Base-by-base conservation (phyloP, 2,329 filamentous ascomycete genomes). In the Stagonosporopsis tanaceti region DNA sequence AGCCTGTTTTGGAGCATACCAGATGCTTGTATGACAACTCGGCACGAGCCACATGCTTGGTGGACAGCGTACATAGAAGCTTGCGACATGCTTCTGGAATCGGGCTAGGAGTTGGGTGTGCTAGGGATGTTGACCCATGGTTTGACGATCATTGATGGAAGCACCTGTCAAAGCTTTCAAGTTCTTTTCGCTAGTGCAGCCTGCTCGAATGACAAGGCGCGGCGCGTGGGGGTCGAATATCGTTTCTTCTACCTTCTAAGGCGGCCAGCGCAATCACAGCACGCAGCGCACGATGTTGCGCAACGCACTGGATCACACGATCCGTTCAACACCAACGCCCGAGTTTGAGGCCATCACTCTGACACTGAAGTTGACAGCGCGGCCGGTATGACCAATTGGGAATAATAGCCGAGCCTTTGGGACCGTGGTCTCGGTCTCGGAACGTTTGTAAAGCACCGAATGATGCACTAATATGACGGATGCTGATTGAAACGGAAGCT, bases 141-240 rank as follows among this genome's bases (percentile, higher is more conserved):
- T 50, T 45, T 34, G 53, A 30, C 34, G 40, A 35, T 56, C 17
- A 24, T 39, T 17, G n/a, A 30, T 20, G n/a, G 15, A 9, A 35
- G 24, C 45, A 39, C 27, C 47, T 56, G 47, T 56, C 53, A 56
- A 56, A 45, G 30, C 52, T 48, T 34, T 45, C 45, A 39, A 45
- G 50, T 2, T 32, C 39, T 17, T 28, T 45, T 32, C 47, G 47
- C 53, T 56, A 51, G 53, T 56, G 27, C 25, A 32, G 34, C 12
- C 25, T 40, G 40, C 53, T 14, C 27, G 35, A 50, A 50, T 14
- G 34, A 44, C 27, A 50, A 47, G 47, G 20, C 20, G 20, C 20
- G n/a, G 30, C 41, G 40, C 14, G 44, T 47, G 35, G 24, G 32
- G 11, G 22, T 30, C 30, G 48, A 53, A 25, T 4, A n/a, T 28